These are phyloP conservation scores for Xylaria sp. DNA, from an alignment of 2,329 filamentous ascomycete genomes.

Conservation along the genomic window DNA sequence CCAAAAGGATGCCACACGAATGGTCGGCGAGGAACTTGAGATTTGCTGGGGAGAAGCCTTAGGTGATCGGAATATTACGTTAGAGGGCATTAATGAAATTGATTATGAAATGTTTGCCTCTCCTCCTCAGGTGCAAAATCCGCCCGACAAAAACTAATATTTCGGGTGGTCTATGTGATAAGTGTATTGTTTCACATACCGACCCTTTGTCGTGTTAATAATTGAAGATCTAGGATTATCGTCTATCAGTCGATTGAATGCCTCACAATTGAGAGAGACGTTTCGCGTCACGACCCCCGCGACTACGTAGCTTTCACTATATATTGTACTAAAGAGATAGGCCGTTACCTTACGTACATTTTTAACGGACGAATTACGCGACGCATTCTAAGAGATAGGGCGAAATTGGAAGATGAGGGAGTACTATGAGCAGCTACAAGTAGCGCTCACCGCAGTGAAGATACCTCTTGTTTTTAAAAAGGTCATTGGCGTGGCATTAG, in stretches of 20 bases:
- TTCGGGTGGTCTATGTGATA: not conserved
- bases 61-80: not conserved
- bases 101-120: not conserved
- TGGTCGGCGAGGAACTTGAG: not conserved
- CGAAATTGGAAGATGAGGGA: not conserved
- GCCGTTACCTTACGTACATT: not conserved
- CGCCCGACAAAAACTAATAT: not conserved
- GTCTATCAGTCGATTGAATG: not conserved
- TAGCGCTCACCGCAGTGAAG: not conserved
- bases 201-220: not conserved
- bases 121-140: not conserved
- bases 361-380: not conserved
- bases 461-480: not conserved
- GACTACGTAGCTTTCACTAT: slow-evolving; percentile 9
- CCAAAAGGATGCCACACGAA: not conserved
- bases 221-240: not conserved
- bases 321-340: not conserved
- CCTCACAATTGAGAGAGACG: not conserved
- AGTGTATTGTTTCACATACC: not conserved
- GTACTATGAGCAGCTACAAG: not conserved
- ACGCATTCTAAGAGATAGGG: not conserved
- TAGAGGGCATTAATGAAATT: not conserved
- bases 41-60: not conserved
- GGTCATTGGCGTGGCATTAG: slow-evolving; percentile 6
- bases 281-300: not conserved